These are phyloP conservation scores for Mycena rebaudengoi DNA, from an alignment of 768 basidiomycete genomes.

Conservation along the genomic window DNA sequence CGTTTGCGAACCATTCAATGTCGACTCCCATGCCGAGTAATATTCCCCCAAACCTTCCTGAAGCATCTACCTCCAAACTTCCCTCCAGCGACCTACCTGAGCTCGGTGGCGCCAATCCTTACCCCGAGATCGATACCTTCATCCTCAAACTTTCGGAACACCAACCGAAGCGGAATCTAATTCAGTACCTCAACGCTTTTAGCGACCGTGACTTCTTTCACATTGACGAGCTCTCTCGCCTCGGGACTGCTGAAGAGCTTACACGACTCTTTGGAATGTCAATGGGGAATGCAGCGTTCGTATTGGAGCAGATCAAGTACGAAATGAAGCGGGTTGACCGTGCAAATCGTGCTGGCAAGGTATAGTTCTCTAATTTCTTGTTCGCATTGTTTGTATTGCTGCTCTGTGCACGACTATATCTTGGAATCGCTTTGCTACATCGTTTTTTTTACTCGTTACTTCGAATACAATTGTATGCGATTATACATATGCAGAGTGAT, in stretches of 20 bases:
- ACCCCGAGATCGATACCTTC: not conserved
- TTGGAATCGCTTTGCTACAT: not conserved
- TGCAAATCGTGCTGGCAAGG: too few relatives aligned
- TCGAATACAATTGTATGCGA: not conserved
- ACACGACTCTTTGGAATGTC: not conserved
- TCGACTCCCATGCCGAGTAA: too few relatives aligned
- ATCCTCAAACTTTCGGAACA: not conserved
- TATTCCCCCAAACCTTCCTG: too few relatives aligned
- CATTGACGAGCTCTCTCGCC: slow-evolving; percentile 1
- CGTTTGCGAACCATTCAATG: too few relatives aligned
- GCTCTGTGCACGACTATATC: not conserved
- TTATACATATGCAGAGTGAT: slow-evolving; percentile 9
- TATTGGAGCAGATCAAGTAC: not conserved
- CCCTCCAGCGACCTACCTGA: not conserved
- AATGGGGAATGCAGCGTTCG: not conserved
- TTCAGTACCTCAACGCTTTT: not conserved
- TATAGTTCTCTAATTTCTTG: too few relatives aligned
- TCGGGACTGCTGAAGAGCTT: not conserved
- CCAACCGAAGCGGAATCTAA: not conserved
- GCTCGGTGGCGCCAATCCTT: not conserved
- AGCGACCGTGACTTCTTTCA: not conserved
- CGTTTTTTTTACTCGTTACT: not conserved
- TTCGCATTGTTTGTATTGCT: too few relatives aligned
- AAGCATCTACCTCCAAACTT: too few relatives aligned
- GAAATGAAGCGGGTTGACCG: slow-evolving; percentile 4